Base-by-base conservation (phyloP, 2,329 filamentous ascomycete genomes). In the Diplodia seriata region DNA sequence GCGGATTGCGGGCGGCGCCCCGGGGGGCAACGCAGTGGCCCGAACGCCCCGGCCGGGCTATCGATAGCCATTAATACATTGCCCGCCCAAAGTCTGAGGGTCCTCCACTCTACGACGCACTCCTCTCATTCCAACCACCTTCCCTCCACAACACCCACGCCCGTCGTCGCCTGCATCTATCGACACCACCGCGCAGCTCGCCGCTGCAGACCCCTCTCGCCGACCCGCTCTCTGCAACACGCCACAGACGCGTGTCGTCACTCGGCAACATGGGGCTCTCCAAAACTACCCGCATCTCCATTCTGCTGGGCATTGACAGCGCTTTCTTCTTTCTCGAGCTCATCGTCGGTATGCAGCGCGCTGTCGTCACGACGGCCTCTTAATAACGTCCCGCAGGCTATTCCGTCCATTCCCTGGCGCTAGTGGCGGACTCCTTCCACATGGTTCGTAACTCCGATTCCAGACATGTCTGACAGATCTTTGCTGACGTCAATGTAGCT, bases 401-500 rank as follows among this genome's bases (percentile, higher is more conserved):
- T 83, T 83, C 90, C 71, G 93, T 97, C 69, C 90, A 94, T 76
- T 98, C 95, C 20, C 87, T 99, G 73, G 95, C 95, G 47, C 86
- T 99, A 69, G 93, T 96, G 76, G 95, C 95, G 66, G 95, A 99
- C 83, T 93, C 95, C 69, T 99, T 99, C 80, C 95, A 99, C 82
- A 99, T 99, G 95, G 91, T 93, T 77, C 73, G 85, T 79, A 61
- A 63, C n/a, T 51, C 55, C 40, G 26, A 38, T 15, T 15, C 8
- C 29, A 6, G 55, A 23, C 15, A 11, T 18, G 55, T 53, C 49
- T 33, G 33, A n/a, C n/a, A n/a, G n/a, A n/a, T 33, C 56, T 68
- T 68, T 36, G 43, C 72, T 73, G 68, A 73, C 68, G 66, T 50
- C 26, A 66, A 20, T 47, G 18, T 55, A 93, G 91, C 85, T 99